Evolutionary conservation across 805 yeast genomes (phyloP), one percentile per base, ranked within the genome.

Genomic region (Metschnikowia rubicola): DNA sequence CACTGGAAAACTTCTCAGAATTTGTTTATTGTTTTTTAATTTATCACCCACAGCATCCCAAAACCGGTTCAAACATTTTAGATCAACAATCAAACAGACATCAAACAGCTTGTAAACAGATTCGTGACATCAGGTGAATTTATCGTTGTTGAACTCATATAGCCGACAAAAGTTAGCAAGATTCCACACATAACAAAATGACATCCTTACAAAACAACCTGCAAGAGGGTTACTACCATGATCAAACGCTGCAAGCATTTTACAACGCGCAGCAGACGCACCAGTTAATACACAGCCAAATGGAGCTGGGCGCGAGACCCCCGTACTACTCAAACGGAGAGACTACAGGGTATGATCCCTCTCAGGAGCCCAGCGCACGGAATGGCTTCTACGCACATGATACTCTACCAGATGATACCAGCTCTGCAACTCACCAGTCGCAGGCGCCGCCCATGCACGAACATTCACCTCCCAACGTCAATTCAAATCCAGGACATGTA

Each of bases 141-240:
- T 15, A 15, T 15, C 17, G 17, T 15, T 15, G 17, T 15, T 15
- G 17, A 15, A 2, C 17, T 15, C 3, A 15, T 2, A 15, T 15
- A 15, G 17, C 17, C 17, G 17, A 15, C 17, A 15, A 15, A 15
- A 15, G 17, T 15, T 15, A 2, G 17, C 17, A 15, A 15, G 17
- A 15, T 15, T 15, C 17, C 17, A 15, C 17, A 15, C 17, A 15
- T 15, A 15, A 2, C 8, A 43, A 29, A 11, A 57, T 58, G 62
- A 51, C 62, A 11, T 58, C 61, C 15, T 56, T 58, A 40, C 61
- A 51, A 34, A 47, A 48, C 28, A 55, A 47, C 35, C 54, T 50
- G 15, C 57, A 52, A 34, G 50, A 50, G 6, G 44, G 48, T 26
- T 66, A 65, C 42, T 67, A 66, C 50, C 63, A 58, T 40, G 68